Base-by-base conservation (phyloP, 1,139 yeast genomes). In the Sugiyamaella grinbergsii region DNA sequence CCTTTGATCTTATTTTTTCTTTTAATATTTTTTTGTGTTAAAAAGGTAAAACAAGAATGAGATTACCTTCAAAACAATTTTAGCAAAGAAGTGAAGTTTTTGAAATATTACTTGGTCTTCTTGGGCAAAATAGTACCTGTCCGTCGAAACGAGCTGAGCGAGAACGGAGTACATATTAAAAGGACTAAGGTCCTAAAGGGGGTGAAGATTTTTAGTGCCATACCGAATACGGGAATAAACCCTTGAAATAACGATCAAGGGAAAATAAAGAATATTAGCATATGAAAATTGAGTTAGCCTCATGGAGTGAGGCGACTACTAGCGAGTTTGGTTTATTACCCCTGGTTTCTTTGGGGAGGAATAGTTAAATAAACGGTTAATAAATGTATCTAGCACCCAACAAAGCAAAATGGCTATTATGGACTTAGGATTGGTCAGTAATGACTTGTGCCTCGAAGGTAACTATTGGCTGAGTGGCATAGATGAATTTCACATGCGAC, bases 131-230 rank as follows among this genome's bases (percentile, higher is more conserved):
- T n/a, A n/a, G n/a, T n/a, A n/a, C n/a, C n/a, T n/a, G n/a, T n/a
- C n/a, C n/a, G n/a, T n/a, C 29, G 16, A 22, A 22, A 13, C 15
- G 29, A 18, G 18, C 26, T 34, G 41, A 28, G 42, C 40, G 48
- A 34, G 20, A 44, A 5, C 40, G 48, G 40, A 37, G 42, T 8
- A 29, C 37, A 33, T 20, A 29, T 29, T 11, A 16, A 11, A 16
- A 16, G 31, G n/a, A n/a, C n/a, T 13, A 4, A 26, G 16, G 16
- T 16, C 33, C 16, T 11, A 29, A 29, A 29, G 33, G 33, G 44
- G 34, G 44, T n/a, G 32, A 40, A 40, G 44, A 31, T 31, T 41
- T 41, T 41, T 41, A 38, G 22, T 31, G 45, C 31, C 31, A 41
- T 28, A 22, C 45, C 45, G 5, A 5, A 41, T 31, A 11, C n/a